Evolutionary conservation across 352 stramenopile genomes (phyloP), one percentile per base, ranked within the genome.

Genomic region (Pythium scleroteichum): DNA sequence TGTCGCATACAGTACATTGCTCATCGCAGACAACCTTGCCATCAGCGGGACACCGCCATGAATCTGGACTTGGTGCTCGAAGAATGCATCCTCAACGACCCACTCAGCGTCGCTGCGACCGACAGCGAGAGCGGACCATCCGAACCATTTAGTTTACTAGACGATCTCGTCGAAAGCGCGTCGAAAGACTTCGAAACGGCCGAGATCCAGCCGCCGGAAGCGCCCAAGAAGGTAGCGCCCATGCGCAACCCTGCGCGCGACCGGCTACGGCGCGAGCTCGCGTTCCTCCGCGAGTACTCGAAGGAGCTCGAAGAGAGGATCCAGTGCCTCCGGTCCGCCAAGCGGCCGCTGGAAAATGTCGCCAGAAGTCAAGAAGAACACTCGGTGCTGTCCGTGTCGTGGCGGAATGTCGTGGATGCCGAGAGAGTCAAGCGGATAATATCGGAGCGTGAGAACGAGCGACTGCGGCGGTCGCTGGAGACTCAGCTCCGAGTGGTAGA

Each of bases 401-500:
- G 55, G 55, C 26, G 40, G n/a, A 32, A 57, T 19, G 65, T 77
- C 13, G 78, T 71, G 4, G 62, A 78, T 13, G 47, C 70, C 12
- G 74, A 87, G 42, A 62, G 67, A n/a, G 45, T 64, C 35, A 66
- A 67, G 32, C 71, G 66, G 5, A 49, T 66, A 2, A 55, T 54
- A n/a, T 58, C 75, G 29, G 73, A 87, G 52, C 38, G 45, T 7
- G 75, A 87, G 62, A 84, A 85, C 20, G 50, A 44, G 33, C 66
- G 71, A 9, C 50, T 87, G 0, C 71, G 70, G 16, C 53, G 22
- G 7, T 67, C 73, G 40, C 62, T 87, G 7, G 53, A 87, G 47
- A 68, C 69, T 3, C 78, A 87, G 53, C 73, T 82, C 44, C 50
- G 68, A 39, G 58, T 85, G 48, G 75, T 68, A 9, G 66, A 73